Percentiles rank a stretch among this genome's conserved stretches.
Evolutionary conservation across 306 rosid genomes (phyloP).

Genomic region (Quercus robur): DNA sequence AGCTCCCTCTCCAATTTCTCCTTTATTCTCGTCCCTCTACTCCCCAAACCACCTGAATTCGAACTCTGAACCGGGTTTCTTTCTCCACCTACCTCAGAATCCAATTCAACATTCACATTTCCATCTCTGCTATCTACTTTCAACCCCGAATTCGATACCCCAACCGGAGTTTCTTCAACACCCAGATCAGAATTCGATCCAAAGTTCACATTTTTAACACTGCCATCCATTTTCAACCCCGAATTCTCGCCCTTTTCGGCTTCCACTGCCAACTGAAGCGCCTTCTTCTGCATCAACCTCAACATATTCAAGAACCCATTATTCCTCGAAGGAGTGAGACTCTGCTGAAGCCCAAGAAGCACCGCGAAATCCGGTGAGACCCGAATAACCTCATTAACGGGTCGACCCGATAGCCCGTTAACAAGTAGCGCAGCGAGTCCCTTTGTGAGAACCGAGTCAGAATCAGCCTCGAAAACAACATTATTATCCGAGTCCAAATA

Average conservation of each 20-base stretch:
- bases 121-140: neutral
- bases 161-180: neutral
- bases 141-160: neutral
- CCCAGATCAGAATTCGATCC: constrained; percentile 18
- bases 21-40: constrained; percentile 78
- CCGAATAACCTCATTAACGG: constrained; percentile 54
- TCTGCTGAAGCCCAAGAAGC: constrained; percentile 89
- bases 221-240: constrained; percentile 1
- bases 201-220: constrained; percentile 21
- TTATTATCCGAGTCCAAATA: constrained; percentile 55
- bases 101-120: constrained; percentile 1
- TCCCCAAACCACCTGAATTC: constrained; percentile 36
- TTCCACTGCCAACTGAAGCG: constrained; percentile 49
- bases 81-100: constrained; percentile 13
- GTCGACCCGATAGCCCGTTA: constrained; percentile 70
- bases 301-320: constrained; percentile 94
- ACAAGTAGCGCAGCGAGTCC: constrained; percentile 93
- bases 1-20: constrained; percentile 64
- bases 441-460: constrained; percentile 81
- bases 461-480: constrained; percentile 84
- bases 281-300: constrained; percentile 89
- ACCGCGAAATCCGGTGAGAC: constrained; percentile 75
- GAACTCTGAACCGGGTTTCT: neutral
- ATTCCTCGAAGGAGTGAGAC: constrained; percentile 81
- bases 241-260: constrained; percentile 42